Evolutionary conservation across 2,329 filamentous ascomycete species (phyloP).

Genomic region (Beauveria sp.): DNA sequence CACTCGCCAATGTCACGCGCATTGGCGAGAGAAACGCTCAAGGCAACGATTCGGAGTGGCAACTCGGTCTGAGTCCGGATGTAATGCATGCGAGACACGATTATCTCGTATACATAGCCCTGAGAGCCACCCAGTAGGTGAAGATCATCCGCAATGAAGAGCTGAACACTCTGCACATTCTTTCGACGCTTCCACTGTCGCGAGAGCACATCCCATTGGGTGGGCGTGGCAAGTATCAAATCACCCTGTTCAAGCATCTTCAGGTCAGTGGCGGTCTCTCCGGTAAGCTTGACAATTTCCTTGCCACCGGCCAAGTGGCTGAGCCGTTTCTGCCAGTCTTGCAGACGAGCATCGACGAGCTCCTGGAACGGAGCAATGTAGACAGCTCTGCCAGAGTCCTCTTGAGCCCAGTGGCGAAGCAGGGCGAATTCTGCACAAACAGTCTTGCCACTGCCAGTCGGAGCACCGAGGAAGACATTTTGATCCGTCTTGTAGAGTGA

Average conservation of each 20-base stretch:
- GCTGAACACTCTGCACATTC: constrained; percentile 81
- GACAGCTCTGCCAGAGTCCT: constrained; percentile 62
- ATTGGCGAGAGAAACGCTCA: constrained; percentile 89
- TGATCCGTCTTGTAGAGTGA: constrained; percentile 85
- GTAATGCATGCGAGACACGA: constrained; percentile 97
- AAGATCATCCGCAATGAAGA: constrained; percentile 92
- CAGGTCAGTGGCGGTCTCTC: constrained; percentile 84
- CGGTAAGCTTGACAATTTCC: constrained; percentile 84
- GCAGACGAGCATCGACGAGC: constrained; percentile 71
- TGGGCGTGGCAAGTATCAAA: constrained; percentile 82
- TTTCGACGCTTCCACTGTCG: constrained; percentile 95
- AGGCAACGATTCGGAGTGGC: constrained; percentile 75
- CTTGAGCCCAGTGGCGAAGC: constrained; percentile 69
- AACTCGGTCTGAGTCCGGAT: constrained; percentile 84
- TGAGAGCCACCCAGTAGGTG: constrained; percentile 82
- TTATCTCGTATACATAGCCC: constrained; percentile 89
- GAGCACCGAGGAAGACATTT: constrained; percentile 87
- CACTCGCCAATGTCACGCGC: constrained; percentile 92
- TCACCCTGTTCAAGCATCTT: constrained; percentile 83
- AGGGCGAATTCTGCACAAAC: constrained; percentile 93
- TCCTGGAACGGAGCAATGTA: constrained; percentile 96
- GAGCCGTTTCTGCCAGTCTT: constrained; percentile 80
- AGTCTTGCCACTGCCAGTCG: constrained; percentile 92
- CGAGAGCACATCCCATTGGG: constrained; percentile 93
- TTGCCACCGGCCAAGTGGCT: constrained; percentile 70